Base-by-base conservation (phyloP, 1,284 basidiomycete genomes). In the Golubevia sp. region DNA sequence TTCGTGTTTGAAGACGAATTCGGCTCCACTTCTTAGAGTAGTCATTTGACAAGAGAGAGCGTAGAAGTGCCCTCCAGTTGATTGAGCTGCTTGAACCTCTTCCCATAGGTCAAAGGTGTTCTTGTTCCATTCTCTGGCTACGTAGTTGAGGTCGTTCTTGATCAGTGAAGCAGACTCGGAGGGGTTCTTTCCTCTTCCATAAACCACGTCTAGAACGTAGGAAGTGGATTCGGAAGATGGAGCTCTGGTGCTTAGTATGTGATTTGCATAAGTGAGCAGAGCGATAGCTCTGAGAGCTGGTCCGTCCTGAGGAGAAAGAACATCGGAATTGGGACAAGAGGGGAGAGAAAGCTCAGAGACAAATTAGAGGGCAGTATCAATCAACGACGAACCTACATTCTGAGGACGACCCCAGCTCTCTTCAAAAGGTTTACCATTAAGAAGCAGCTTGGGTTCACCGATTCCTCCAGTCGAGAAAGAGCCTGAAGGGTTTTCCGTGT, bases 361-460 rank as follows among this genome's bases (percentile, higher is more conserved):
- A n/a, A n/a, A n/a, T n/a, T n/a, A n/a, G n/a, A n/a, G n/a, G n/a
- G n/a, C n/a, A n/a, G n/a, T n/a, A n/a, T n/a, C n/a, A n/a, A n/a
- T n/a, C n/a, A n/a, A n/a, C n/a, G n/a, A n/a, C n/a, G n/a, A n/a
- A n/a, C n/a, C n/a, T n/a, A 79, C 71, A 26, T 70, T 67, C 66
- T 87, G 86, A 2, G 86, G 86, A 59, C 86, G 63, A 2, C 86
- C 86, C 86, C 86, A 87, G 48, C 64, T 58, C 3, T 71, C 84
- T 1, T 64, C 70, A 71, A 85, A 87, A 0, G 85, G 71, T 0
- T 71, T 74, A 15, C 85, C 84, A 64, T 86, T 74, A 4, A 84
- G 81, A 25, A 86, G 56, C 67, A 86, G 88, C 74, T 88, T 88
- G 44, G 87, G 87, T 68, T 88, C 87, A n/a, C 86, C 86, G 21